A percentile compares a stretch with the other conserved stretches of the same genome.
phyloP scores from a whole-genome alignment of 352 stramenopile genomes.

The Blastocystis sp. region DNA sequence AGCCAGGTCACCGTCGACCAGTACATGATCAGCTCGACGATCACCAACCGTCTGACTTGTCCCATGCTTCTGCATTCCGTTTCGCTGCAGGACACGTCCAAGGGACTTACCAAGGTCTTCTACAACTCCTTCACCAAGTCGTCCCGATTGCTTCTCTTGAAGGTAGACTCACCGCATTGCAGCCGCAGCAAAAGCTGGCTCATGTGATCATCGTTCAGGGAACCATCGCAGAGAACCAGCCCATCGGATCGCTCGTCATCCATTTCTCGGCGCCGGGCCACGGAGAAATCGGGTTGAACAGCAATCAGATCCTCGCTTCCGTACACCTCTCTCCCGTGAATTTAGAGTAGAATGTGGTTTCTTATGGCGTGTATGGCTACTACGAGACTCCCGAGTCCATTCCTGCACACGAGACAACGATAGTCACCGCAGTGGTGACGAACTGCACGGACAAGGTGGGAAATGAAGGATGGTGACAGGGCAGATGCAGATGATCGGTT shows the following conservation, averaged over 20 bases:
- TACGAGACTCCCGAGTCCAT: background rate
- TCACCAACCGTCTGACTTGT: background rate
- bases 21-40: background rate
- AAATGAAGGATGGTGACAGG: too few relatives aligned
- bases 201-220: conserved; percentile 19
- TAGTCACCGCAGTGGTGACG: background rate
- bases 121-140: conserved; percentile 5
- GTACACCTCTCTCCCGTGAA: too few relatives aligned
- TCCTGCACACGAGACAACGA: background rate
- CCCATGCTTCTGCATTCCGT: background rate
- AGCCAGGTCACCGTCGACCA: background rate
- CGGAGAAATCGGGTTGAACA: conserved; percentile 1
- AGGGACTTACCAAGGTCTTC: background rate
- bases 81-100: background rate
- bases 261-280: conserved; percentile 4
- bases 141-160: background rate
- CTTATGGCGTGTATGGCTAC: background rate
- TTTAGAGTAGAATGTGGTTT: background rate
- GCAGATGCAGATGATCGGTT: conserved; percentile 19
- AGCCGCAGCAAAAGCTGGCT: background rate
- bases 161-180: background rate
- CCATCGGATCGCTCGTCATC: conserved; percentile 6
- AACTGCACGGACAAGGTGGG: background rate
- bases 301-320: background rate
- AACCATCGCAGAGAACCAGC: background rate